phyloP scores from a whole-genome alignment of 2,329 filamentous ascomycete species.

The Aspergillus ustus region DNA sequence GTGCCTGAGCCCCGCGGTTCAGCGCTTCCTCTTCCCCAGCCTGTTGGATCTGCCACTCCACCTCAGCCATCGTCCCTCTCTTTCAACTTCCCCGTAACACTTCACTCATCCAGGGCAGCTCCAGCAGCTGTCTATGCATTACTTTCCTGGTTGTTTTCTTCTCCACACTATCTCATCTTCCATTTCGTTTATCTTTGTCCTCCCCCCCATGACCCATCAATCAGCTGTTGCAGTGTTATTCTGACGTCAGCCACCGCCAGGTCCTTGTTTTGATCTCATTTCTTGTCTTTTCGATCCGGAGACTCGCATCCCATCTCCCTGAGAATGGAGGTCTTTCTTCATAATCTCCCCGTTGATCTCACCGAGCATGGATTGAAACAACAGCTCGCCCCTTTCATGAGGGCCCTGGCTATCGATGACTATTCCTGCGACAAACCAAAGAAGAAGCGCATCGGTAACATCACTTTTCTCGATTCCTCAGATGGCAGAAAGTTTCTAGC shows the following conservation, averaged over 20 bases:
- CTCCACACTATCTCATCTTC: background rate
- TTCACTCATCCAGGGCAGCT: background rate
- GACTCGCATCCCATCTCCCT: background rate
- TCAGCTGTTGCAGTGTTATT: background rate
- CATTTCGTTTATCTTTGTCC: background rate
- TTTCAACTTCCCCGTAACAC: background rate
- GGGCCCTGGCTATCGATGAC: slow-evolving; percentile 43
- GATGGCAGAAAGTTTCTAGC: slow-evolving; percentile 52
- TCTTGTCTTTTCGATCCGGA: no score
- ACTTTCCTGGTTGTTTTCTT: background rate
- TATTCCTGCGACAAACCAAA: slow-evolving; percentile 52
- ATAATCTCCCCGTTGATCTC: slow-evolving; percentile 46
- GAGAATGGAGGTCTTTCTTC: slow-evolving; percentile 53
- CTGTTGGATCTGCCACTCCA: background rate
- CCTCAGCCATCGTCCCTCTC: background rate
- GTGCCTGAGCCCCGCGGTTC: background rate
- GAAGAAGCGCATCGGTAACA: slow-evolving; percentile 46
- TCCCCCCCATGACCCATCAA: background rate
- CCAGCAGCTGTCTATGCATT: background rate
- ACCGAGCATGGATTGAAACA: slow-evolving; percentile 49
- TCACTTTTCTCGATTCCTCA: slow-evolving; percentile 51
- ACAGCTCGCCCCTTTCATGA: slow-evolving; percentile 46
- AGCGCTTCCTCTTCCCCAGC: background rate
- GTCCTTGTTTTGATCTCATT: no score
- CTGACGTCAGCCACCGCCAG: background rate